phyloP scores from a whole-genome alignment of 495 filamentous ascomycete species.

The Tetracladium marchalianum region DNA sequence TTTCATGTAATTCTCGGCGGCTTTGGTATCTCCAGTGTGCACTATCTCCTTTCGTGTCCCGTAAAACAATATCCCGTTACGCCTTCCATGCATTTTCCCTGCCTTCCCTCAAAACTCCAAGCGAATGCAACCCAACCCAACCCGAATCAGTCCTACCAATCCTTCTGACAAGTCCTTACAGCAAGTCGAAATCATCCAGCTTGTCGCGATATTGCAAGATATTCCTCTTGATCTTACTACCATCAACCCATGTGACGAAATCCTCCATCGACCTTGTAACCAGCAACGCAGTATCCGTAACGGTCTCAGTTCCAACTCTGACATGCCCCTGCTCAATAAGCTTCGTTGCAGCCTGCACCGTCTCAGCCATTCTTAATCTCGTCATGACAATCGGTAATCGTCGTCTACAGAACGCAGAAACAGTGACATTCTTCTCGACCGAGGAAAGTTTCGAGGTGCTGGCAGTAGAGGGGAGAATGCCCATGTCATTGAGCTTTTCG shows the following conservation, averaged over 20 bases:
- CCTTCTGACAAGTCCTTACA: slow-evolving; percentile 32
- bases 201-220: slow-evolving; percentile 91
- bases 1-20: no score
- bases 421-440: slow-evolving; percentile 80
- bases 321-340: slow-evolving; percentile 96
- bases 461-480: slow-evolving; percentile 60
- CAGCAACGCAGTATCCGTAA: slow-evolving; percentile 75
- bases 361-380: slow-evolving; percentile 79
- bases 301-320: slow-evolving; percentile 80
- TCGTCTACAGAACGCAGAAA: slow-evolving; percentile 71
- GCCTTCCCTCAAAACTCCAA: no score
- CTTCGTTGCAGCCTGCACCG: slow-evolving; percentile 67
- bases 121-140: no score
- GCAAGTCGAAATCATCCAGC: slow-evolving; percentile 90
- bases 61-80: no score
- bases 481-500: slow-evolving; percentile 86
- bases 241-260: slow-evolving; percentile 93
- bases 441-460: slow-evolving; percentile 59
- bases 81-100: no score
- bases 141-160: no score
- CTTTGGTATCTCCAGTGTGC: no score
- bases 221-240: slow-evolving; percentile 91
- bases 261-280: slow-evolving; percentile 85
- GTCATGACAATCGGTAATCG: slow-evolving; percentile 82
- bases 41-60: no score